Percentiles rank a stretch among this genome's conserved stretches.
Evolutionary conservation across 495 filamentous ascomycete genomes (phyloP).

Genomic region (Penicillium bialowiezense): DNA sequence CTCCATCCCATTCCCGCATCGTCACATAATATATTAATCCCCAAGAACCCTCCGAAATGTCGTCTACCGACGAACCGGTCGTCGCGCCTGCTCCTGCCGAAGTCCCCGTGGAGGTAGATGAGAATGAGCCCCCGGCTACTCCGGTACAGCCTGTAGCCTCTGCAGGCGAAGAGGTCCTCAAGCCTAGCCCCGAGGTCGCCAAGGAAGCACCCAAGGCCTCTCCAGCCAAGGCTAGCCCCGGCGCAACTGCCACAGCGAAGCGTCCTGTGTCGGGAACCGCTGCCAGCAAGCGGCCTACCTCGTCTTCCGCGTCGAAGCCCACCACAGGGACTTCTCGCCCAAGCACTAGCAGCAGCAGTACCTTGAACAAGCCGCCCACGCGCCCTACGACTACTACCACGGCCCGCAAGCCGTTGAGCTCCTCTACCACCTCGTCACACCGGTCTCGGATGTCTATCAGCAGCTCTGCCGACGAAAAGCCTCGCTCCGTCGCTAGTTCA

Average conservation of each 20-base stretch:
- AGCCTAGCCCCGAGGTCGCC: constrained; percentile 40
- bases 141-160: constrained; percentile 40
- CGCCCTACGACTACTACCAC: constrained; percentile 39
- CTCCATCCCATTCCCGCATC: background rate
- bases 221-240: constrained; percentile 27
- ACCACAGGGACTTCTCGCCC: constrained; percentile 25
- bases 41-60: constrained; percentile 24
- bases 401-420: constrained; percentile 38
- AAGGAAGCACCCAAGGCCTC: constrained; percentile 37
- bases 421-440: constrained; percentile 41
- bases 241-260: constrained; percentile 24
- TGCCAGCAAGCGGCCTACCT: constrained; percentile 36
- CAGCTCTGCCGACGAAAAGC: constrained; percentile 50
- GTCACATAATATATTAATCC: constrained; percentile 7
- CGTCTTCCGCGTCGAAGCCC: constrained; percentile 32
- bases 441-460: constrained; percentile 45
- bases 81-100: constrained; percentile 11
- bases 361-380: constrained; percentile 44
- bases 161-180: constrained; percentile 36
- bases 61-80: constrained; percentile 39
- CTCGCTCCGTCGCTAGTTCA: constrained; percentile 42
- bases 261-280: constrained; percentile 32
- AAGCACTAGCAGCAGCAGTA: constrained; percentile 30
- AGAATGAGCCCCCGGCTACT: constrained; percentile 38
- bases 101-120: constrained; percentile 22